Conservation (phyloP, 225 moss, liverwort and hornwort species). For the Anthoceros angustus region DNA sequence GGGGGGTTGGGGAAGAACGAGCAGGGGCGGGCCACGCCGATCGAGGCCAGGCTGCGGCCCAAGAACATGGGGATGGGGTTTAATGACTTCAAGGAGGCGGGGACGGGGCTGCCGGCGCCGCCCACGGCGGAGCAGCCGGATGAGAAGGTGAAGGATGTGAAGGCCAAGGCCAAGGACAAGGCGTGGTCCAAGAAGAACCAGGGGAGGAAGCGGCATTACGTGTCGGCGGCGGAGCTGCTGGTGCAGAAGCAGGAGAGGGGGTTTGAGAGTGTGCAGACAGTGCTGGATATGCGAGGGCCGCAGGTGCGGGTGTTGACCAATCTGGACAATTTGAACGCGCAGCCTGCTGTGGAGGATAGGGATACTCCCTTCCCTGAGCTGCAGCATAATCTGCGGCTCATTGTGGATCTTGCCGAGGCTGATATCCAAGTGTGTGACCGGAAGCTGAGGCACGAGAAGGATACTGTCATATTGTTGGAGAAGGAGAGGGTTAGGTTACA, state of each 20-base stretch:
- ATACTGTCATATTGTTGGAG: conserved; percentile 46
- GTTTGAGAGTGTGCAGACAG: conserved; percentile 56
- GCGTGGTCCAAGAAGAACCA: conserved; percentile 62
- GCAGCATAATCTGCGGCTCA: conserved; percentile 64
- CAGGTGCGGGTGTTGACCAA: conserved; percentile 63
- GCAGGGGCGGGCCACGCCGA: conserved; percentile 76
- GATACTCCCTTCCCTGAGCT: conserved; percentile 78
- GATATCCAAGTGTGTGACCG: conserved; percentile 64
- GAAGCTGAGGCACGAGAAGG: conserved; percentile 52
- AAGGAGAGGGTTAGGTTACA: conserved; percentile 64
- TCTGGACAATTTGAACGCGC: conserved; percentile 70
- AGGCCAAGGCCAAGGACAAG: conserved; percentile 63
- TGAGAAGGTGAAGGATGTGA: conserved; percentile 31
- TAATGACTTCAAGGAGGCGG: conserved; percentile 69
- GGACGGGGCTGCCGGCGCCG: conserved; percentile 44
- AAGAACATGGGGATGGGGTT: conserved; percentile 99
- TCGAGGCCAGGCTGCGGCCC: conserved; percentile 67
- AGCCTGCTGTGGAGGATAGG: conserved; percentile 44
- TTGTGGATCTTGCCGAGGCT: conserved; percentile 68
- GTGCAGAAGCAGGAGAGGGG: conserved; percentile 58
- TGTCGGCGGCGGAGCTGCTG: conserved; percentile 60
- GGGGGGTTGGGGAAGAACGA: conserved; percentile 84
- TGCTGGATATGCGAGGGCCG: conserved; percentile 88
- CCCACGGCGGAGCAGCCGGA: conserved; percentile 41
- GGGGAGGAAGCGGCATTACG: conserved; percentile 37